A percentile compares a stretch with the other conserved stretches of the same genome.
These are phyloP conservation scores for Mycena latifolia DNA, from an alignment of 768 basidiomycete genomes.

Conservation along the genomic window DNA sequence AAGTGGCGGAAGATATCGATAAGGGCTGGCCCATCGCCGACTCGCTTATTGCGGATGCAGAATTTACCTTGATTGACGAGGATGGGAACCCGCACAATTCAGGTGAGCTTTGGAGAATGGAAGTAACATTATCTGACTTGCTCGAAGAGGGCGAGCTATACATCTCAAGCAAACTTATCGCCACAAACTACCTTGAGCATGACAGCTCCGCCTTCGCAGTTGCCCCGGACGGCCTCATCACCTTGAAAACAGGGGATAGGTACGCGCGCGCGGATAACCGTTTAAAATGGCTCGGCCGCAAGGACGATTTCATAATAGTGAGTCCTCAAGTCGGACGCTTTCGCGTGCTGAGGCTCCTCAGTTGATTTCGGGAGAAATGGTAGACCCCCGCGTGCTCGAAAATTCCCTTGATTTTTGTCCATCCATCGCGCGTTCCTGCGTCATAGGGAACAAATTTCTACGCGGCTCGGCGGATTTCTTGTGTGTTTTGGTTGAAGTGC, in stretches of 20 bases:
- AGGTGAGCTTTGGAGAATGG: slow-evolving; percentile 33
- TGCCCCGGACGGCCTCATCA: slow-evolving; percentile 42
- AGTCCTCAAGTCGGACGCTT: not conserved
- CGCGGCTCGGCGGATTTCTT: slow-evolving; percentile 44
- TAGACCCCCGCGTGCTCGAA: slow-evolving; percentile 50
- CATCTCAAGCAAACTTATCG: slow-evolving; percentile 44
- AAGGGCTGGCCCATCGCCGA: slow-evolving; percentile 41
- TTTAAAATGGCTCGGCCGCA: slow-evolving; percentile 49
- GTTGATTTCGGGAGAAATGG: slow-evolving; percentile 49
- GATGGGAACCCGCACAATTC: slow-evolving; percentile 35
- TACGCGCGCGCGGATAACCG: slow-evolving; percentile 41
- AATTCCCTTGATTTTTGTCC: slow-evolving; percentile 42
- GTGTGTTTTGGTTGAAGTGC: slow-evolving; percentile 47
- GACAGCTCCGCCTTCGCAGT: slow-evolving; percentile 43
- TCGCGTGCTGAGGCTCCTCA: slow-evolving; percentile 23
- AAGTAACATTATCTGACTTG: not conserved
- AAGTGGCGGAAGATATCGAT: slow-evolving; percentile 35
- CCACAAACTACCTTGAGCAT: slow-evolving; percentile 44
- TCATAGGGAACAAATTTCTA: slow-evolving; percentile 52
- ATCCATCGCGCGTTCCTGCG: slow-evolving; percentile 41
- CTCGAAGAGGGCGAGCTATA: slow-evolving; percentile 45
- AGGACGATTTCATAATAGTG: slow-evolving; percentile 50
- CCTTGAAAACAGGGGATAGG: slow-evolving; percentile 49
- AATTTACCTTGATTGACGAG: slow-evolving; percentile 41
- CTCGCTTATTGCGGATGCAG: slow-evolving; percentile 41